Evolutionary conservation across 176 grass and related monocot species (phyloP), one percentile per base, ranked within the genome.

Genomic region (Rhynchospora pubera): DNA sequence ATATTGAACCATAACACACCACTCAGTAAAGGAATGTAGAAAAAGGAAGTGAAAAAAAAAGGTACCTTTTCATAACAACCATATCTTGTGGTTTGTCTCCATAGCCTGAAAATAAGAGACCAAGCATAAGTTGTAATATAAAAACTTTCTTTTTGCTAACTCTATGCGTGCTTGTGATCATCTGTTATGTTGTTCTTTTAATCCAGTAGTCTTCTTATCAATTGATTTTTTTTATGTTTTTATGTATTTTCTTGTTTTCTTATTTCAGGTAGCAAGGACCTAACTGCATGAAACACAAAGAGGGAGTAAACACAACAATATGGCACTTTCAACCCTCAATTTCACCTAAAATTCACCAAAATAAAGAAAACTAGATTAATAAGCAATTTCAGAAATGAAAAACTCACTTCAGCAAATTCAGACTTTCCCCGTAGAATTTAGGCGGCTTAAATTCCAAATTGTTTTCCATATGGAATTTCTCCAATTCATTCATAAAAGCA

Each of bases 61-160:
- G 7, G 65, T 87, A 99, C 97, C 97, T 93, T 93, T 55, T 99
- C 97, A 89, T 99, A 99, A 84, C 97, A 91, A 72, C 97, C 97
- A 79, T 96, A 93, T 86, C 92, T 90, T 66, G 92, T 95, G 12
- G 94, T 92, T 90, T 91, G 87, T 83, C 97, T 95, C 97, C 97
- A 99, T 67, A 99, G 84, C 72, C 97, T 99, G 85, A 39, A 82
- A 85, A 61, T 71, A 56, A 52, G 50, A 69, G 78, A 21, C 19
- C 45, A 78, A 87, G 21, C 39, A 71, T 24, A 62, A 62, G 28
- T 51, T 16, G 53, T n/a, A n/a, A n/a, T n/a, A n/a, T n/a, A n/a
- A n/a, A n/a, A n/a, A n/a, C n/a, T n/a, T n/a, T n/a, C n/a, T n/a
- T n/a, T n/a, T n/a, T n/a, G n/a, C n/a, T n/a, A n/a, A n/a, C n/a